Evolutionary conservation across 2,329 filamentous ascomycete species (phyloP).

Genomic region (Aspergillus caelatus): DNA sequence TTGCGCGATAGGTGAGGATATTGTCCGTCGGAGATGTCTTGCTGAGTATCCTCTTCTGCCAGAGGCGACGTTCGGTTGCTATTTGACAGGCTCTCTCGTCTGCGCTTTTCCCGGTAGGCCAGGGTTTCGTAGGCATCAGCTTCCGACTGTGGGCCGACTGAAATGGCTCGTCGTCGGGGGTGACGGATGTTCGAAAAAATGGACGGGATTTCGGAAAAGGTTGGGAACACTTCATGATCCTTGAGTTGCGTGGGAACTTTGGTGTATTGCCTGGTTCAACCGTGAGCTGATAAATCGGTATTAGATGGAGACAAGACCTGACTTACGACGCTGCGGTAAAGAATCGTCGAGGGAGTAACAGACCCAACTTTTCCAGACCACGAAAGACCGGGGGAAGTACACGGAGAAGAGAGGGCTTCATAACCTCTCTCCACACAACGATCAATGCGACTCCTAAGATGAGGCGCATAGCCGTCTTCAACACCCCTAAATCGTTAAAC

Average conservation of each 20-base stretch:
- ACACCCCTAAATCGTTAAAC: slow-evolving; percentile 67
- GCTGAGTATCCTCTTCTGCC: neutral
- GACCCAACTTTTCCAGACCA: slow-evolving; percentile 75
- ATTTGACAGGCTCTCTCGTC: slow-evolving; percentile 62
- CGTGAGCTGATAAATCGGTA: neutral
- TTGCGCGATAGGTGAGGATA: slow-evolving; percentile 44
- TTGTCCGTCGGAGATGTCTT: slow-evolving; percentile 27
- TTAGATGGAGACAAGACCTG: slow-evolving; percentile 5
- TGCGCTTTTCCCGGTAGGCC: slow-evolving; percentile 77
- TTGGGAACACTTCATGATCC: slow-evolving; percentile 86
- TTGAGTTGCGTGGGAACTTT: slow-evolving; percentile 73
- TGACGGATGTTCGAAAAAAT: slow-evolving; percentile 82
- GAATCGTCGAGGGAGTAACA: slow-evolving; percentile 83
- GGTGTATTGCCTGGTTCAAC: slow-evolving; percentile 67
- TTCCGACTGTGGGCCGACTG: slow-evolving; percentile 90
- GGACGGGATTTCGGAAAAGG: slow-evolving; percentile 81
- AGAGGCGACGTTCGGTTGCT: slow-evolving; percentile 14
- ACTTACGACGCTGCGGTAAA: slow-evolving; percentile 79
- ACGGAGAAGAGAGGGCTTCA: slow-evolving; percentile 81
- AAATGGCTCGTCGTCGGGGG: slow-evolving; percentile 77
- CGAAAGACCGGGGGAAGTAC: slow-evolving; percentile 84
- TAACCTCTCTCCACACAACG: slow-evolving; percentile 85
- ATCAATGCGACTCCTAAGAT: slow-evolving; percentile 79
- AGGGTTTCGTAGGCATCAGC: slow-evolving; percentile 96
- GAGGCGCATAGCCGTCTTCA: slow-evolving; percentile 67